These are phyloP conservation scores for Dactylella cylindrospora DNA, from an alignment of 2,329 filamentous ascomycete species.

Conservation along the genomic window DNA sequence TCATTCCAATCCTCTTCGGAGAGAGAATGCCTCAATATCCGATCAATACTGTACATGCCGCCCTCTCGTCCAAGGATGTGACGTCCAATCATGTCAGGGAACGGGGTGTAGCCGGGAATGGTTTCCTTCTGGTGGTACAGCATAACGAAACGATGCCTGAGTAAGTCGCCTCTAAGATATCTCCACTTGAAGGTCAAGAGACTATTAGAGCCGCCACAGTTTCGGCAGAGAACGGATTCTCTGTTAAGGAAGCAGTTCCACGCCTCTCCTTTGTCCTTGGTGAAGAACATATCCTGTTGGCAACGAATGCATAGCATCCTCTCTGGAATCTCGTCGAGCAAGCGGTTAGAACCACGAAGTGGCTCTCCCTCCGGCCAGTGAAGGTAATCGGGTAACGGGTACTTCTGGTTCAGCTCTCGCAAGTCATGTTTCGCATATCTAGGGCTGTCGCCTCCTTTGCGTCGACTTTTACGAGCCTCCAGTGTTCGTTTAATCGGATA, in stretches of 20 bases:
- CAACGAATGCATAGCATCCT: slow-evolving; percentile 31
- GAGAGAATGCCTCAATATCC: slow-evolving; percentile 24
- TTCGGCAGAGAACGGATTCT: slow-evolving; percentile 22
- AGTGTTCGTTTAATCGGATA: too few species aligned
- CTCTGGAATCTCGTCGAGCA: slow-evolving; percentile 33
- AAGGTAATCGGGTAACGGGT: slow-evolving; percentile 17
- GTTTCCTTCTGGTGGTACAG: slow-evolving; percentile 9
- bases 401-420: slow-evolving; percentile 10
- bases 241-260: slow-evolving; percentile 34
- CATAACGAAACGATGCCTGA: slow-evolving; percentile 9
- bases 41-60: slow-evolving; percentile 16
- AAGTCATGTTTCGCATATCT: slow-evolving; percentile 25
- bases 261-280: slow-evolving; percentile 27
- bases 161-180: slow-evolving; percentile 34
- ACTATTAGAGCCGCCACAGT: slow-evolving; percentile 29
- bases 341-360: neutral
- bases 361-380: slow-evolving; percentile 31
- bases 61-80: slow-evolving; percentile 18
- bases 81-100: slow-evolving; percentile 24
- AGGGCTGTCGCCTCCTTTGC: too few species aligned
- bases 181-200: slow-evolving; percentile 29
- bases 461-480: too few species aligned
- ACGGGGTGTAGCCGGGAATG: neutral
- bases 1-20: slow-evolving; percentile 5
- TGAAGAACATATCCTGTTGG: slow-evolving; percentile 30